Evolutionary conservation across 257 asterid species (phyloP).

Genomic region (Ocimum tenuiflorum): DNA sequence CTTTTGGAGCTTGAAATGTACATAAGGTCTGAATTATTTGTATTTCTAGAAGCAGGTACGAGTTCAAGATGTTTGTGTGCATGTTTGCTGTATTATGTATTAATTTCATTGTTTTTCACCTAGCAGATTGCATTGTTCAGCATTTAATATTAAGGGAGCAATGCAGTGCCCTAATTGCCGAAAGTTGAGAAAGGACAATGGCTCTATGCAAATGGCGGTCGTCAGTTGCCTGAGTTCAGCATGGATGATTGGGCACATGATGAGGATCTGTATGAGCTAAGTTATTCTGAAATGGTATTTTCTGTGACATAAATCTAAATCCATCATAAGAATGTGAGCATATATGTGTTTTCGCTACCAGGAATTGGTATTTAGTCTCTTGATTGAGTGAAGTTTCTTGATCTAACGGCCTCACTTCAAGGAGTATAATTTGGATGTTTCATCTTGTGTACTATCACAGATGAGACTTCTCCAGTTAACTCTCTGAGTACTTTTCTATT

Average conservation of each 20-base stretch:
- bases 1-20: neutral
- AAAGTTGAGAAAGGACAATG: slow-evolving; percentile 91
- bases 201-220: slow-evolving; percentile 81
- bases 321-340: neutral
- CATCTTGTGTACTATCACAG: neutral
- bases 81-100: neutral
- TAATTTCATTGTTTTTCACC: slow-evolving; percentile 9
- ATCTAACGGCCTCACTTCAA: neutral
- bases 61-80: neutral
- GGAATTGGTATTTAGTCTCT: neutral
- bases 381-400: neutral
- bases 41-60: neutral
- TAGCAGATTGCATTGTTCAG: slow-evolving; percentile 95
- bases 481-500: neutral
- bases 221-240: slow-evolving; percentile 65
- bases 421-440: neutral
- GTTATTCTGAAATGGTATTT: slow-evolving; percentile 81
- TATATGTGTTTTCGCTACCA: neutral
- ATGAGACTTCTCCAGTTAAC: neutral
- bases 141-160: slow-evolving; percentile 82
- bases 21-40: neutral
- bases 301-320: neutral
- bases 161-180: slow-evolving; percentile 99
- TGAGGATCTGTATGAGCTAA: slow-evolving; percentile 70
- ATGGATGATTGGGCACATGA: slow-evolving; percentile 88